Evolutionary conservation across 768 basidiomycete genomes (phyloP), one percentile per base, ranked within the genome.

Genomic region (Trametes cubensis): DNA sequence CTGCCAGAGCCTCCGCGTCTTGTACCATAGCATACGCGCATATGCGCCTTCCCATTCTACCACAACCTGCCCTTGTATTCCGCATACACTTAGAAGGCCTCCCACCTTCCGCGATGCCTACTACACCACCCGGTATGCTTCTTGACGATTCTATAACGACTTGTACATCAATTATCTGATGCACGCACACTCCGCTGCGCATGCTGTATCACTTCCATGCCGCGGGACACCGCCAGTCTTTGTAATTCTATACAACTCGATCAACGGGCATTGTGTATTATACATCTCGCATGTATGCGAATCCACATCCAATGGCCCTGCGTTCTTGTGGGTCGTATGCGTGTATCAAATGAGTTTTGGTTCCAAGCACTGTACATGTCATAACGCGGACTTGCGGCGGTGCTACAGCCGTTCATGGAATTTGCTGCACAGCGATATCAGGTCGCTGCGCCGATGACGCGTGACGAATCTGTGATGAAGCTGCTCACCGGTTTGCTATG

Each of bases 381-480:
- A n/a, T n/a, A n/a, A n/a, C n/a, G n/a, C n/a, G n/a, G n/a, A n/a
- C n/a, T n/a, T n/a, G n/a, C n/a, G n/a, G n/a, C n/a, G n/a, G n/a
- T 28, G 28, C 28, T n/a, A 28, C 7, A 28, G 28, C 28, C n/a
- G n/a, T n/a, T n/a, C n/a, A n/a, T n/a, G n/a, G n/a, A n/a, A n/a
- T n/a, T n/a, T n/a, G n/a, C n/a, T n/a, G n/a, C n/a, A n/a, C n/a
- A n/a, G n/a, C n/a, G n/a, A n/a, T n/a, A n/a, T 28, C 41, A 59
- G 34, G 49, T 42, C 21, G 61, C 50, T 11, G 66, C 66, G 14
- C 55, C 39, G 23, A 74, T 66, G 21, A 79, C 70, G 38, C 69
- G 71, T 38, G 61, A 58, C 2, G 75, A 70, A 58, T 78, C 73
- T 8, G 79, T 80, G 13, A 84, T 74, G 70, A 84, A 86, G 5